A percentile compares a stretch with the other conserved stretches of the same genome.
Evolutionary conservation across 139 green algal genomes (phyloP).

Genomic region (Chlorella vulgaris): DNA sequence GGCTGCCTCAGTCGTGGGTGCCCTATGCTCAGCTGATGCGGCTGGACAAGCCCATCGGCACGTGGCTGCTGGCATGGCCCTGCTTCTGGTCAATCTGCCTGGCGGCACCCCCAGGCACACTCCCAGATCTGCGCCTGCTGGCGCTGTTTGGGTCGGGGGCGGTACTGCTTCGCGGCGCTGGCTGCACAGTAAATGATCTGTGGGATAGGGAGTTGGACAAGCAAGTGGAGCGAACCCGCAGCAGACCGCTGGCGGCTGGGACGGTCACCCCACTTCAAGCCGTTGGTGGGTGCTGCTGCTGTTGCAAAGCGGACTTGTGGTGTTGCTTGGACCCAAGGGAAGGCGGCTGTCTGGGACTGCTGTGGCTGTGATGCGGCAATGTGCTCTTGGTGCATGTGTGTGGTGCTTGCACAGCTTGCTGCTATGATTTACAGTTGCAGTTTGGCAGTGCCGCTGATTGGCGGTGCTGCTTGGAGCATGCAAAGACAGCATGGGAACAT

Average conservation of each 20-base stretch:
- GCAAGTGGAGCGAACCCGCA: constrained; percentile 77
- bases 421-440: no score
- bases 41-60: constrained; percentile 91
- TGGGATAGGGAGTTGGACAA: constrained; percentile 90
- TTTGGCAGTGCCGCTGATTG: no score
- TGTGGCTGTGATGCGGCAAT: no score
- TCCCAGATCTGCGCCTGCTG: constrained; percentile 77
- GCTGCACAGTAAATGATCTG: constrained; percentile 98
- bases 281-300: constrained; percentile 45
- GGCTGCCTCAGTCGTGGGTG: constrained; percentile 38
- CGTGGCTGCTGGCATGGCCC: constrained; percentile 91
- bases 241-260: constrained; percentile 73
- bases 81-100: constrained; percentile 95
- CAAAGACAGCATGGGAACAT: no score
- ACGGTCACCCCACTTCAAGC: constrained; percentile 56
- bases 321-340: no score
- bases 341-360: no score
- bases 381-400: neutral
- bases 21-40: constrained; percentile 89
- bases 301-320: neutral
- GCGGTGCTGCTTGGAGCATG: no score
- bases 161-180: constrained; percentile 85
- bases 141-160: constrained; percentile 85
- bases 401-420: no score
- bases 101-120: constrained; percentile 70